These are phyloP conservation scores for Umbelopsis sp. DNA, from an alignment of 192 early-diverging fungal species.

Conservation along the genomic window DNA sequence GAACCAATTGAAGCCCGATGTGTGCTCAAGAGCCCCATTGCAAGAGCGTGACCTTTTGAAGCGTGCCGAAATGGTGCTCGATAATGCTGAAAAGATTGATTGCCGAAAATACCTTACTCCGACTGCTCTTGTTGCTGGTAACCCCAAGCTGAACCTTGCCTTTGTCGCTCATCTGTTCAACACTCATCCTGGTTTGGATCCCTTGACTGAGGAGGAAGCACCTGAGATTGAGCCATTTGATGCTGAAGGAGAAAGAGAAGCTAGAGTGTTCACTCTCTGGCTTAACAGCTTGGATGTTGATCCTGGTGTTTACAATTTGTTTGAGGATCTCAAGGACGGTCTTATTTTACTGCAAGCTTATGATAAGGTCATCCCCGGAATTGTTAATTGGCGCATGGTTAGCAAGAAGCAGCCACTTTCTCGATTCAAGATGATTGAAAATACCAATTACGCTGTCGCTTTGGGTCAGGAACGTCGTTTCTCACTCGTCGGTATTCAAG, in stretches of 20 bases:
- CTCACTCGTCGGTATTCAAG: slow-evolving; percentile 94
- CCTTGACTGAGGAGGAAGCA: slow-evolving; percentile 88
- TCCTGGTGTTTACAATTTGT: slow-evolving; percentile 97
- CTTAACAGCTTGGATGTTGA: slow-evolving; percentile 97
- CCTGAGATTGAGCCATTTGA: slow-evolving; percentile 89
- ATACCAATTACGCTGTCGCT: slow-evolving; percentile 91
- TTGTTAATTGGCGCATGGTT: slow-evolving; percentile 93
- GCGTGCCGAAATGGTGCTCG: slow-evolving; percentile 88
- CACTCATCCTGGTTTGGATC: slow-evolving; percentile 92
- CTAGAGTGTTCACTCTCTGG: slow-evolving; percentile 96
- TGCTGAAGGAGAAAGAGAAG: slow-evolving; percentile 83
- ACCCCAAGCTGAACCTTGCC: slow-evolving; percentile 98
- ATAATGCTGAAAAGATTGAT: slow-evolving; percentile 89
- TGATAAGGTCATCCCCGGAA: slow-evolving; percentile 90
- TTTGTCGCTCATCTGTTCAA: slow-evolving; percentile 99
- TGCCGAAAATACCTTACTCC: slow-evolving; percentile 95
- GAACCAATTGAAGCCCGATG: slow-evolving; percentile 84
- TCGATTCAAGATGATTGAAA: slow-evolving; percentile 98
- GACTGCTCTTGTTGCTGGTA: slow-evolving; percentile 93
- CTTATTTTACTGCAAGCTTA: slow-evolving; percentile 91
- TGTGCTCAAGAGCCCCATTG: slow-evolving; percentile 83
- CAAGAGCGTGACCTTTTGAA: slow-evolving; percentile 72
- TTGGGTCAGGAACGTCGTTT: slow-evolving; percentile 86
- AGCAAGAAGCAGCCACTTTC: slow-evolving; percentile 75
- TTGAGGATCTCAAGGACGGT: slow-evolving; percentile 94